phyloP scores from a whole-genome alignment of 345 rosid genomes.

The Dipteronia dyeriana region DNA sequence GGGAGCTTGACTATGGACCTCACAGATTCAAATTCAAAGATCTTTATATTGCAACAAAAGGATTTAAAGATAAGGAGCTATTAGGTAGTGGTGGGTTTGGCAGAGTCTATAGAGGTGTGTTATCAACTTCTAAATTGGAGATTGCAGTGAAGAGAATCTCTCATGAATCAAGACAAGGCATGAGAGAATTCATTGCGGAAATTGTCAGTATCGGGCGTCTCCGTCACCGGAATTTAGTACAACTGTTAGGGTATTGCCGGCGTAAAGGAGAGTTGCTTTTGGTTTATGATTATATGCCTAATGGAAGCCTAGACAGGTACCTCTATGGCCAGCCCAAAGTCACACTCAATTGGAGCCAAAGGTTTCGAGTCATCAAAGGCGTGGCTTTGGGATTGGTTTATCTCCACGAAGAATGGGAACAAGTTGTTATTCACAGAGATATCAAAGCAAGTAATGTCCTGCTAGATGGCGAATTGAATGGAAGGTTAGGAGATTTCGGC shows the following conservation, averaged over 20 bases:
- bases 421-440: conserved; percentile 66
- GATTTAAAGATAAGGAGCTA: conserved; percentile 58
- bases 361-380: conserved; percentile 52
- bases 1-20: conserved; percentile 70
- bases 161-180: conserved; percentile 64
- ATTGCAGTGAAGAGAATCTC: conserved; percentile 68
- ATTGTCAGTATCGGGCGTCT: conserved; percentile 55
- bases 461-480: conserved; percentile 54
- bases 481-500: conserved; percentile 65
- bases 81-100: conserved; percentile 73
- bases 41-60: conserved; percentile 61
- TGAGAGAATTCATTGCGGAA: conserved; percentile 63
- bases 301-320: conserved; percentile 59
- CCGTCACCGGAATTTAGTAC: conserved; percentile 61
- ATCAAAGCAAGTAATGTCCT: conserved; percentile 65
- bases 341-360: conserved; percentile 53
- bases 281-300: conserved; percentile 67
- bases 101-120: conserved; percentile 54
- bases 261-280: conserved; percentile 59
- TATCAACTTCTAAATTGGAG: conserved; percentile 44
- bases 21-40: conserved; percentile 67
- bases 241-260: conserved; percentile 58
- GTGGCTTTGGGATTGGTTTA: conserved; percentile 60
- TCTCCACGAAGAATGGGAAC: conserved; percentile 70
- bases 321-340: conserved; percentile 42